Conservation (phyloP, 2,329 filamentous ascomycete genomes). For the Myriosclerotinia scirpicola region DNA sequence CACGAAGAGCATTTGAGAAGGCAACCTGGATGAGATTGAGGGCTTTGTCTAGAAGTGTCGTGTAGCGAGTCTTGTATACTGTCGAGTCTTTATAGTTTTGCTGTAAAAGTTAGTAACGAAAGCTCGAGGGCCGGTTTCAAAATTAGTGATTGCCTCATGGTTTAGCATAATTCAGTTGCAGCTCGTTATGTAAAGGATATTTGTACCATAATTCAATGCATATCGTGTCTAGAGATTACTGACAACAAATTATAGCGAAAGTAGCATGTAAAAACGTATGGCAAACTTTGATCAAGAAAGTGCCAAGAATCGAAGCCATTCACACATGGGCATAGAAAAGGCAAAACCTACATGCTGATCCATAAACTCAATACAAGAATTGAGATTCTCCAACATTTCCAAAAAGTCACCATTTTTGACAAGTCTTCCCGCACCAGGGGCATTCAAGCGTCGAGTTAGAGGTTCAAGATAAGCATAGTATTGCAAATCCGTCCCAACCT, state of each 20-base stretch:
- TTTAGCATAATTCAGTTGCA: not conserved
- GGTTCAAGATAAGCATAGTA: conserved; percentile 94
- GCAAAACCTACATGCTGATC: conserved; percentile 66
- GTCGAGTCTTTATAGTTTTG: conserved; percentile 83
- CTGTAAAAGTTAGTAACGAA: conserved; percentile 45
- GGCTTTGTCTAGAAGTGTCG: conserved; percentile 70
- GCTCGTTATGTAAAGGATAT: not conserved
- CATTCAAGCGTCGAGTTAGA: conserved; percentile 85
- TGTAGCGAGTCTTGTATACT: conserved; percentile 83
- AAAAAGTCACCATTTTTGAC: conserved; percentile 83
- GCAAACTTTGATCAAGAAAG: not conserved
- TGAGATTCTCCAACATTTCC: conserved; percentile 82
- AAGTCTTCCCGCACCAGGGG: conserved; percentile 81
- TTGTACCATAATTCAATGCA: not conserved
- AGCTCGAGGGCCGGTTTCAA: conserved; percentile 27
- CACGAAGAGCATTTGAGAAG: conserved; percentile 43
- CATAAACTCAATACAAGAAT: conserved; percentile 93
- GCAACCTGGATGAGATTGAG: conserved; percentile 55
- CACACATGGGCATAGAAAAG: not conserved
- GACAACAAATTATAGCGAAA: not conserved
- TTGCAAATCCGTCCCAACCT: conserved; percentile 84
- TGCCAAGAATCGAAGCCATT: not conserved
- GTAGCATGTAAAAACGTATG: not conserved
- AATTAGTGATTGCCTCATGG: not conserved
- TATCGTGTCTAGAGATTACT: not conserved